phyloP scores from a whole-genome alignment of 139 green algal species.

The Trebouxia sp. region DNA sequence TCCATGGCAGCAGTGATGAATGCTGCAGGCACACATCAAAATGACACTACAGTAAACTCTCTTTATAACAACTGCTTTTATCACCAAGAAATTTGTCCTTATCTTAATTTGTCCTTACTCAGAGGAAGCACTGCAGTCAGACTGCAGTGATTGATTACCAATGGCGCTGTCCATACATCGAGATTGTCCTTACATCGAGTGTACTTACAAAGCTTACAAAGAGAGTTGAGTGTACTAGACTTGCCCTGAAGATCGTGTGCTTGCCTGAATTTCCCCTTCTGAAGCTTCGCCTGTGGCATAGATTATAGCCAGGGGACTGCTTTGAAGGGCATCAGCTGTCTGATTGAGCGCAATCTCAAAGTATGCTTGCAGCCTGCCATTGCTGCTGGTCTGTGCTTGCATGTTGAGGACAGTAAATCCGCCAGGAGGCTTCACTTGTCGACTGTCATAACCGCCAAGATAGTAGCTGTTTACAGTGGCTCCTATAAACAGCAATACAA shows the following conservation, averaged over 20 bases:
- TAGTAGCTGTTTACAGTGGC: not conserved
- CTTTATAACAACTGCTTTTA: too few relatives aligned
- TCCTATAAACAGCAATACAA: too few relatives aligned
- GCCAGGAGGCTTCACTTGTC: not conserved
- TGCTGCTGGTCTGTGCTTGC: not conserved
- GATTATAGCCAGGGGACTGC: not conserved
- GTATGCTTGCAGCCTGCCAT: constrained; percentile 9
- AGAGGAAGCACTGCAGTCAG: too few relatives aligned
- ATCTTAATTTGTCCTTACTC: too few relatives aligned
- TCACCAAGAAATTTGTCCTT: too few relatives aligned
- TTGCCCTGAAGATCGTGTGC: too few relatives aligned
- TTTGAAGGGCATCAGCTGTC: not conserved
- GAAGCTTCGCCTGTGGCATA: not conserved
- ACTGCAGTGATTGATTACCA: too few relatives aligned
- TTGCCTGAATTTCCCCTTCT: not conserved
- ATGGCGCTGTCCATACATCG: too few relatives aligned
- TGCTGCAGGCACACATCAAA: too few relatives aligned
- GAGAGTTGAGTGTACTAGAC: too few relatives aligned
- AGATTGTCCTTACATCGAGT: not conserved
- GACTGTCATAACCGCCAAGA: not conserved
- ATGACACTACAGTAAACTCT: too few relatives aligned
- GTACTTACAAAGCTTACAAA: not conserved
- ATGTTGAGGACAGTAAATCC: not conserved
- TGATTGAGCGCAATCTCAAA: constrained; percentile 5
- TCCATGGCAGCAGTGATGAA: too few relatives aligned